Base-by-base conservation (phyloP, 306 rosid genomes). In the Rosa lucieae region DNA sequence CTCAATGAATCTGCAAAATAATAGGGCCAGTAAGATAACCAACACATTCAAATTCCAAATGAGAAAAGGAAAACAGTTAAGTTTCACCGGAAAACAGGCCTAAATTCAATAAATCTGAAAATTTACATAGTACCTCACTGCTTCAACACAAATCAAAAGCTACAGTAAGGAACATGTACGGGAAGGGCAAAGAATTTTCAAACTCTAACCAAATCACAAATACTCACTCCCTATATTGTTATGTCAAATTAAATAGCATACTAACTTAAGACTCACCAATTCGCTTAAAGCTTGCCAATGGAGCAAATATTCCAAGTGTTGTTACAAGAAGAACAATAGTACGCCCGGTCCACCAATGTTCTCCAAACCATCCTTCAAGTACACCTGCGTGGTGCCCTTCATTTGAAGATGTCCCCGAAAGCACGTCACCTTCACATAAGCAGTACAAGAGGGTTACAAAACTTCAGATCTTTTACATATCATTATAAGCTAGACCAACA, bases 321-420 rank as follows among this genome's bases (percentile, higher is more conserved):
- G 93, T 86, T 63, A 93, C 35, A 67, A 84, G 73, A 75, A 93
- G 88, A 77, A 93, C 81, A 78, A 87, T 42, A 67, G 82, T 14
- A 32, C 97, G 93, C 32, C 88, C 92, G 55, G 88, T 93, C 98
- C 95, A 93, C 98, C 97, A 91, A 15, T 87, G 88, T 52, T 61
- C 87, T 77, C 98, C 98, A 84, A 93, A 93, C 98, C 98, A 90
- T 67, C 97, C 97, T 87, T 93, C 98, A 74, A 93, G 88, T 17
- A 93, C 80, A 56, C 98, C 98, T 2, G 82, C 39, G 65, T 93
- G 98, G 84, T 91, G 97, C 89, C 70, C 84, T 79, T 85, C 92
- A 83, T 81, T 83, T 40, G 97, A 87, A 73, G 97, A 79, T 72
- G 98, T 93, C 81, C 98, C 98, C 42, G 98, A 93, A 46, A 93